These are phyloP conservation scores for Emericellopsis cladophorae DNA, from an alignment of 2,329 filamentous ascomycete species.

Conservation along the genomic window DNA sequence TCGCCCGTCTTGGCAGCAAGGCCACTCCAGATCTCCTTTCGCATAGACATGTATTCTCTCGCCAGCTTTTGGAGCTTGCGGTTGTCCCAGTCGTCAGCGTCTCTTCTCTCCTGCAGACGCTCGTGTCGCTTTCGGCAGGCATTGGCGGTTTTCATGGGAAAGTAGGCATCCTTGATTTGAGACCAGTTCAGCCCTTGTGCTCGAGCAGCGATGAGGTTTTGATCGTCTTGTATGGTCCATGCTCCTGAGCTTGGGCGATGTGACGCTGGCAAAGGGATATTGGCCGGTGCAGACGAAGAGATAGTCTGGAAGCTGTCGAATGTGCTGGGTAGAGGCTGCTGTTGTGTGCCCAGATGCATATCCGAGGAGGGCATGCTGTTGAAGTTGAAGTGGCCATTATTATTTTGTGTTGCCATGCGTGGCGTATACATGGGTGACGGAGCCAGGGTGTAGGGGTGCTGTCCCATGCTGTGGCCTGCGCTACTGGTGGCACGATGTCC, in stretches of 20 bases:
- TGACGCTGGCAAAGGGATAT: conserved; percentile 15
- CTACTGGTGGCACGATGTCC: conserved; percentile 1
- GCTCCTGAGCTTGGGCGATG: conserved; percentile 48
- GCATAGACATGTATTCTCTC: conserved; percentile 65
- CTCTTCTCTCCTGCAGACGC: conserved; percentile 63
- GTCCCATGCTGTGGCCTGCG: not conserved
- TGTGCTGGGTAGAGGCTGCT: conserved; percentile 6
- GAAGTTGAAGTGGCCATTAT: conserved; percentile 16
- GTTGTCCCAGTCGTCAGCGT: conserved; percentile 67
- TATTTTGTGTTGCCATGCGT: conserved; percentile 22
- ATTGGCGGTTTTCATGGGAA: conserved; percentile 66
- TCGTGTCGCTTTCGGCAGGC: conserved; percentile 86
- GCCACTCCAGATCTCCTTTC: conserved; percentile 70
- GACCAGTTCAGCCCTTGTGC: conserved; percentile 72
- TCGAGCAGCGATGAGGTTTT: conserved; percentile 57
- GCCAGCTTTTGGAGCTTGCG: conserved; percentile 63
- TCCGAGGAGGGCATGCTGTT: conserved; percentile 21
- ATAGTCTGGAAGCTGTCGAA: conserved; percentile 25
- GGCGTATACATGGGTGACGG: conserved; percentile 28
- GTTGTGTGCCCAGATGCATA: conserved; percentile 10
- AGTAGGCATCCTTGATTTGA: conserved; percentile 64
- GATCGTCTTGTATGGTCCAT: conserved; percentile 66
- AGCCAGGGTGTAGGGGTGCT: conserved; percentile 17
- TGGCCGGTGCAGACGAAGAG: conserved; percentile 15
- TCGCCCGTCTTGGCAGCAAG: conserved; percentile 67